phyloP scores from a whole-genome alignment of 2,329 filamentous ascomycete genomes.

The Trichoderma harzianum region DNA sequence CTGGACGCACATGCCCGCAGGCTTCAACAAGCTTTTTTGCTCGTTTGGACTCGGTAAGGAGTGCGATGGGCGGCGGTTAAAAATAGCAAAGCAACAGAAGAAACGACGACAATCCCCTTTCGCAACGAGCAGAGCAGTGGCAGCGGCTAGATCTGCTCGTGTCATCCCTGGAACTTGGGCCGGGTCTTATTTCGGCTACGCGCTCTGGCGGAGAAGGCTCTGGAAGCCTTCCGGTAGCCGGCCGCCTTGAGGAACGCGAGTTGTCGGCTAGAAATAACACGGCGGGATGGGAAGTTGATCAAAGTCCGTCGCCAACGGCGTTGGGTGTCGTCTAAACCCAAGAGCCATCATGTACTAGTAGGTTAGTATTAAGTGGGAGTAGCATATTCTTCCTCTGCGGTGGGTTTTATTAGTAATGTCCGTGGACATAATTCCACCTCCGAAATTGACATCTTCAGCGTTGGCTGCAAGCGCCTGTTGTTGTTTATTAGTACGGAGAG shows the following conservation, averaged over 20 bases:
- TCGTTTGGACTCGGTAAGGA: conserved; percentile 4
- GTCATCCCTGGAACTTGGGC: conserved; percentile 5
- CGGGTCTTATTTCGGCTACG: conserved; percentile 17
- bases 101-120: neutral
- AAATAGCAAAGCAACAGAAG: neutral
- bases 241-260: conserved; percentile 2
- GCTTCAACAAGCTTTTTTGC: conserved; percentile 7
- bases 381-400: neutral
- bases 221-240: conserved; percentile 8
- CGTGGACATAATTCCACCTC: neutral
- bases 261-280: neutral
- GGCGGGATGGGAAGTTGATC: neutral
- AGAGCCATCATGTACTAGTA: neutral
- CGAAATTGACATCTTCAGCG: conserved; percentile 3
- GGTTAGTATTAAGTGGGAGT: neutral
- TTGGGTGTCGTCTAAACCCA: neutral
- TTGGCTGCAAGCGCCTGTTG: neutral
- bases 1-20: neutral
- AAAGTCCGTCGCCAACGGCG: neutral
- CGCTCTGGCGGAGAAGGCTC: neutral
- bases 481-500: neutral
- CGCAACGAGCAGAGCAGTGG: neutral
- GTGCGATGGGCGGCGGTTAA: neutral
- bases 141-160: conserved; percentile 13
- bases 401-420: neutral